A percentile compares a stretch with the other conserved stretches of the same genome.
Conservation (phyloP, 1,284 basidiomycete species). For the Moniliophthora roreri region DNA sequence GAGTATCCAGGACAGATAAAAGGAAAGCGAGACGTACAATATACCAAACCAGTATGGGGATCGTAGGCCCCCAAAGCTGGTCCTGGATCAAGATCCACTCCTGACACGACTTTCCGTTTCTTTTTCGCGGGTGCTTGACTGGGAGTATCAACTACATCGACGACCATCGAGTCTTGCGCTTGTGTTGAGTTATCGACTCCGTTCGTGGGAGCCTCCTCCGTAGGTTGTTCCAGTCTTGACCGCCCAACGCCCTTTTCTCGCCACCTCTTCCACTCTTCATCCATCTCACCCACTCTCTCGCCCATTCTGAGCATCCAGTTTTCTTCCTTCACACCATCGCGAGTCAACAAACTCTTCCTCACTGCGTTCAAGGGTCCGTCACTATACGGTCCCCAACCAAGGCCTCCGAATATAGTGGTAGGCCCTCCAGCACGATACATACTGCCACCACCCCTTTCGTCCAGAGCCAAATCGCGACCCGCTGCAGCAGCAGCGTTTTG, state of each 20-base stretch:
- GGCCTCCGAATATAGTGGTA: slow-evolving; percentile 83
- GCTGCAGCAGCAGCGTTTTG: neutral
- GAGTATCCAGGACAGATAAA: slow-evolving; percentile 7
- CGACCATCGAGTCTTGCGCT: slow-evolving; percentile 14
- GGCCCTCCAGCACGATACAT: slow-evolving; percentile 84
- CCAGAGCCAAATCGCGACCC: neutral
- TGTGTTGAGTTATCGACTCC: slow-evolving; percentile 22
- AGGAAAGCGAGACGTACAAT: slow-evolving; percentile 49
- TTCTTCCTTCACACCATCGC: slow-evolving; percentile 77
- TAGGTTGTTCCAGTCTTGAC: slow-evolving; percentile 22
- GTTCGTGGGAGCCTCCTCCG: slow-evolving; percentile 23
- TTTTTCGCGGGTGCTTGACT: slow-evolving; percentile 23
- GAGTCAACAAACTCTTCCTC: slow-evolving; percentile 65
- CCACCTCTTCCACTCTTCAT: slow-evolving; percentile 61
- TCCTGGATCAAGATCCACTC: slow-evolving; percentile 25
- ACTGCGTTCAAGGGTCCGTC: slow-evolving; percentile 81
- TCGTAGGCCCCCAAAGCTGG: slow-evolving; percentile 68
- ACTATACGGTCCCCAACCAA: slow-evolving; percentile 82
- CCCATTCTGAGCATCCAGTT: slow-evolving; percentile 90
- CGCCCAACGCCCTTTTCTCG: slow-evolving; percentile 35
- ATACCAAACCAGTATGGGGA: slow-evolving; percentile 65
- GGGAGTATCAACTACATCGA: slow-evolving; percentile 23
- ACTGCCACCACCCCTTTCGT: slow-evolving; percentile 42
- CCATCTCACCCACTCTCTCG: slow-evolving; percentile 58
- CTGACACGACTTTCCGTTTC: slow-evolving; percentile 30